Conservation (phyloP, 441 rosid species). For the Populus tomentosa region DNA sequence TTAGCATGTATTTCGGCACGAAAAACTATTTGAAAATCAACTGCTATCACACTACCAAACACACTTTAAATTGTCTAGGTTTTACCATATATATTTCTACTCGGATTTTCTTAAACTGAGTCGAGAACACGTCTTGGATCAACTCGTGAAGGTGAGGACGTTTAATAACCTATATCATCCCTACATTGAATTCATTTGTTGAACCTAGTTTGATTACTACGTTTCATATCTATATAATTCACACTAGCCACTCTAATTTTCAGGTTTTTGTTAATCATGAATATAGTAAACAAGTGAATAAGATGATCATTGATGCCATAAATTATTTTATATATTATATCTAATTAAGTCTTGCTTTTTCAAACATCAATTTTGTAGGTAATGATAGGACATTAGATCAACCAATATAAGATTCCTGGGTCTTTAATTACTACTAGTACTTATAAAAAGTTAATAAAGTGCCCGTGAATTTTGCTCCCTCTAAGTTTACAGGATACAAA, state of each 20-base stretch:
- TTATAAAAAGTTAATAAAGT: neutral
- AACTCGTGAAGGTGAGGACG: too few species aligned
- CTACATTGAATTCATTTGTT: too few species aligned
- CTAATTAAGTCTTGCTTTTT: neutral
- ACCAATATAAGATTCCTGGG: neutral
- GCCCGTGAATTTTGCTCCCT: neutral
- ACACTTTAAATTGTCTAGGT: too few species aligned
- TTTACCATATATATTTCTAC: too few species aligned
- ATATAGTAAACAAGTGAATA: neutral
- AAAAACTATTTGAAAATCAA: too few species aligned
- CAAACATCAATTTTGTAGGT: neutral
- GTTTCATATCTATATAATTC: neutral
- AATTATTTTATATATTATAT: too few species aligned
- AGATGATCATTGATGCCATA: neutral
- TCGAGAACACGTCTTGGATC: too few species aligned
- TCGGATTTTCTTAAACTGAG: accelerated
- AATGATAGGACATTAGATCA: neutral
- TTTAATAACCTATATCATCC: too few species aligned
- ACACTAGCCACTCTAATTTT: too few species aligned
- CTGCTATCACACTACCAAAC: too few species aligned
- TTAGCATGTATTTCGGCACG: too few species aligned
- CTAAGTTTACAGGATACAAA: neutral
- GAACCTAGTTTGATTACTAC: too few species aligned
- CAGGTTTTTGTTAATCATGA: neutral
- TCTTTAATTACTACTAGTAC: neutral